Evolutionary conservation across 768 basidiomycete genomes (phyloP), one percentile per base, ranked within the genome.

Genomic region (Naematelia aurantialba): DNA sequence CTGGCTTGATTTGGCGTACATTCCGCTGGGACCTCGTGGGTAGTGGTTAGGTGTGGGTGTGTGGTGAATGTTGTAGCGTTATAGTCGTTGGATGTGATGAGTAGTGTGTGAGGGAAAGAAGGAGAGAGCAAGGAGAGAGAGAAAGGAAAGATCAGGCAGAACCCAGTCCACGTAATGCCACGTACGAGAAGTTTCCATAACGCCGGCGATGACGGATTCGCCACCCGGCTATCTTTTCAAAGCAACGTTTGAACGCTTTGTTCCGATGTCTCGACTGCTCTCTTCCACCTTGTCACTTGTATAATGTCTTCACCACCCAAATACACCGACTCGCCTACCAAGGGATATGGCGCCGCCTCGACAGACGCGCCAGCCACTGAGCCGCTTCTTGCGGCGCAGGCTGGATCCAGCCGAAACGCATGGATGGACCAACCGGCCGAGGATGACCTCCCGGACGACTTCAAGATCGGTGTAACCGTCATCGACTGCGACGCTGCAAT

Each of bases 371-470:
- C 63, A 27, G 49, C 58, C 11, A 55, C 34, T 14, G 59, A 60
- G 46, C 58, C 65, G 1, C 56, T 65, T n/a, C 59, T 61, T 29
- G 56, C 55, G 14, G 44, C 55, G 8, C 55, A 61, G 29, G 52
- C 63, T n/a, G 57, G 63, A 5, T 59, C 61, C 1, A 53, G 63
- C 25, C 44, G 68, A 24, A 73, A 74, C 44, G 70, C 75, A 14
- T 76, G 74, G 74, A 71, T 74, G 63, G 84, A 91, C 78, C 89
- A 91, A 66, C 86, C 89, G 4, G 81, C 78, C 25, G 79, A 79
- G 30, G 89, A 83, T 48, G 90, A 91, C 64, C 70, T 91, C 48
- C 90, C 89, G 0, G 92, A 94, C 69, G 93, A 96, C 76, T 96
- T 96, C 84, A 91, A 93, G 83, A 60, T 63, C 10, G 63, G 67